Evolutionary conservation across 768 basidiomycete species (phyloP), one percentile per base, ranked within the genome.

Genomic region (Podaxis sp.): DNA sequence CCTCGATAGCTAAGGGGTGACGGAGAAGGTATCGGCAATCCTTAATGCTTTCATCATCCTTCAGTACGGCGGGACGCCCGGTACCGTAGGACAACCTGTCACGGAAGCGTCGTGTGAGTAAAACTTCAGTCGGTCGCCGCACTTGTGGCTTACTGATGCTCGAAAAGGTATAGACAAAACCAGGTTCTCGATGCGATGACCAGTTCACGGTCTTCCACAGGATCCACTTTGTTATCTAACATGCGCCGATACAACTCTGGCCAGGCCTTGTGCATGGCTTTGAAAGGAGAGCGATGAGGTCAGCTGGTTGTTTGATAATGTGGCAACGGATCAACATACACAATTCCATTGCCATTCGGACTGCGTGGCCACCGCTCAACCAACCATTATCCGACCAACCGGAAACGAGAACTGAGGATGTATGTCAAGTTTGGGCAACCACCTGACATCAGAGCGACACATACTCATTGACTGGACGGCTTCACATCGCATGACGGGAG

Each of bases 321-420:
- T 33, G 22, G 38, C 9, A 59, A 66, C 54, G 52, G 44, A 63
- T 48, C 26, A 58, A 74, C 87, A 72, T 71, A 92, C 93, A 94
- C 57, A 96, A 79, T 71, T 98, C 96, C 82, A 97, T 87, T 44
- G 93, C 95, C 93, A 98, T 95, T 56, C 95, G 85, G 8, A 97
- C 94, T n/a, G 96, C 96, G 75, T 97, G 96, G 9, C 93, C 95
- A 9, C 93, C 92, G 67, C 90, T 94, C 39, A 97, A 74, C 95
- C 95, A 96, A n/a, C 93, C 93, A 68, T 93, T 93, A 67, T 96
- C 93, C 17, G 93, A 95, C 90, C 94, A 98, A 4, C 95, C 94
- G 39, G 95, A 91, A 19, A 96, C 87, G 56, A 97, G 81, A 63
- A 96, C 93, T 95, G 63, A 52, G 61, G 15, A 38, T 60, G 6